A percentile compares a stretch with the other conserved stretches of the same genome.
These are phyloP conservation scores for Trametes hirsuta DNA, from an alignment of 1,284 basidiomycete genomes.

Conservation along the genomic window DNA sequence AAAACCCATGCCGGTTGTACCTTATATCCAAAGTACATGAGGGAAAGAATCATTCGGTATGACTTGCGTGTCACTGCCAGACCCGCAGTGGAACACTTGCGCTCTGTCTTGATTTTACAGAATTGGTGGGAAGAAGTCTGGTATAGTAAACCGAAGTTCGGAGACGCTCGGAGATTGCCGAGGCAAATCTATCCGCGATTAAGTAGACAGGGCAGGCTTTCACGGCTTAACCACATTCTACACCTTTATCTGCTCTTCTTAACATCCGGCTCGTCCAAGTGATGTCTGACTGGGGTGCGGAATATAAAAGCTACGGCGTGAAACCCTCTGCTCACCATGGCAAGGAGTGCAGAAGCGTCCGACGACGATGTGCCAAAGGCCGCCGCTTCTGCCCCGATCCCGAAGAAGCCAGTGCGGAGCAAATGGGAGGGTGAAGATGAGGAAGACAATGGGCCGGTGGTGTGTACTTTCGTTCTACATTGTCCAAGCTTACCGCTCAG, in stretches of 20 bases:
- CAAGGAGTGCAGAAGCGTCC: slow-evolving; percentile 45
- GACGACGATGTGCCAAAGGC: slow-evolving; percentile 52
- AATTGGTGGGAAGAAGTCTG: too few relatives aligned
- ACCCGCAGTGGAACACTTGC: too few relatives aligned
- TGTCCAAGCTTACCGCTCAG: background rate
- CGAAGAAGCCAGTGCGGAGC: slow-evolving; percentile 49
- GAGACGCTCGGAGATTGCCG: slow-evolving; percentile 7
- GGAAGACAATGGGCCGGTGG: slow-evolving; percentile 65
- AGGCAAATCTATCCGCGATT: slow-evolving; percentile 6
- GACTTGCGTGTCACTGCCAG: too few relatives aligned
- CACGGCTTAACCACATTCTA: background rate
- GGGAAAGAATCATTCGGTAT: too few relatives aligned
- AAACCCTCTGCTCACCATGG: slow-evolving; percentile 25
- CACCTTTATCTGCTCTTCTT: background rate
- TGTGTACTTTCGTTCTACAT: slow-evolving; percentile 37
- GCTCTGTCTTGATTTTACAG: too few relatives aligned
- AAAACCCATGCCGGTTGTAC: too few relatives aligned
- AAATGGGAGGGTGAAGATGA: slow-evolving; percentile 92
- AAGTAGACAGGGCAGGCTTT: background rate
- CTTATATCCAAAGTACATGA: too few relatives aligned
- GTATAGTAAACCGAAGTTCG: too few relatives aligned
- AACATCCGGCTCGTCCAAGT: background rate
- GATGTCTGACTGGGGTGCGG: slow-evolving; percentile 28
- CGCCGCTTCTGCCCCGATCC: slow-evolving; percentile 44
- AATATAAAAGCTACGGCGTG: background rate